Evolutionary conservation across 257 asterid genomes (phyloP), one percentile per base, ranked within the genome.

Genomic region (Ocimum tenuiflorum): DNA sequence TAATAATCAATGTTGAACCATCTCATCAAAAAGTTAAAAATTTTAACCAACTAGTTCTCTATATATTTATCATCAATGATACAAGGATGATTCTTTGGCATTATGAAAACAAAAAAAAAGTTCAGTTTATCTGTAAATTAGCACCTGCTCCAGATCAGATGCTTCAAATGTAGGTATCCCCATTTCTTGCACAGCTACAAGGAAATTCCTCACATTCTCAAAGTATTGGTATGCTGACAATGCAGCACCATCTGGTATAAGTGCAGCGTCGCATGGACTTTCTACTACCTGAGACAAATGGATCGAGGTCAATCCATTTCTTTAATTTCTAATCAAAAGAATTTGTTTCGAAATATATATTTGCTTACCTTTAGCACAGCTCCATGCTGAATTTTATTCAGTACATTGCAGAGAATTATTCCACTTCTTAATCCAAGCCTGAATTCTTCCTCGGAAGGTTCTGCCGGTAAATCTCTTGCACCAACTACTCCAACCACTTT

Each of bases 371-470:
- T 94, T 50, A 78, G 83, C 69, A 94, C 95, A 53, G 95, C 89
- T 55, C 99, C 99, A 13, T 88, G 86, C 65, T 88, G 95, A 78
- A 94, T 77, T 78, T 85, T 90, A 65, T 94, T 94, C 18, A 94
- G 87, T 15, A 70, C 95, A 77, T 77, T 88, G 81, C 99, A 94
- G n/a, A 94, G 97, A 63, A 94, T 80, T 36, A 94, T 90, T 51
- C 99, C 99, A 71, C 96, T 94, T 68, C 97, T 86, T 49, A 94
- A 80, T 17, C 92, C 97, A 60, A 90, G 77, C 74, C 97, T 81
- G 71, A 94, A 86, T 68, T 91, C 97, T 65, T 90, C 99, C 78
- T 94, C 99, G 8, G 99, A 88, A 65, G 97, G 99, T 77, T 94
- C 99, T 0, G 95, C 84, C 0, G 99, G 99, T 68, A 94, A 83